Base-by-base conservation (phyloP, 2,329 filamentous ascomycete genomes). In the Grosmannia penicillata region DNA sequence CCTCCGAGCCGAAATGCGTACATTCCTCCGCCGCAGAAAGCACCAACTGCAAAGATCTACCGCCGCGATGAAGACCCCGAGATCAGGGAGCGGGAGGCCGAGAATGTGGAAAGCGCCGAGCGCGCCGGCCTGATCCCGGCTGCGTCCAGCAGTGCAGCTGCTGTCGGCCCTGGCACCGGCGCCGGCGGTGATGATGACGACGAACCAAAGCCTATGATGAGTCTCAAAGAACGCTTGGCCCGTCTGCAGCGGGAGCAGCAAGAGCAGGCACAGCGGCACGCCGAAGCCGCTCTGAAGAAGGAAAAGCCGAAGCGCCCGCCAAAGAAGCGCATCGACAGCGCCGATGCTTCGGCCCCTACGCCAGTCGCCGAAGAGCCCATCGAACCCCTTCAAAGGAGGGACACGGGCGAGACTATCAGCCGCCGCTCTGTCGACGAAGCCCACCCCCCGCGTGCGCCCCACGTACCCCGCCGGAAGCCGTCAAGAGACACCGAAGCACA, bases 221-320 rank as follows among this genome's bases (percentile, higher is more conserved):
- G 83, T 48, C 58, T 98, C 44, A 98, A 96, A 59, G 91, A 98
- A 56, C 75, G 91, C 45, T 95, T 98, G 60, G 91, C 91, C 22
- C 65, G 94, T 37, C 66, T 98, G 14, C 91, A 98, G 56, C 89
- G 83, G 54, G 86, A 96, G 56, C 91, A 98, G 58, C 66, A 84
- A 54, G 91, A 96, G 53, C 84, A 91, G 54, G 84, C 87, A 6
- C 71, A 80, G 45, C 71, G 87, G 37, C 82, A 89, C 58, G 82
- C 82, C 8, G 84, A 91, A 27, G 74, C 79, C 14, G 68, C 69
- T 17, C 68, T 78, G 40, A 93, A 82, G 62, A 89, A 93, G 56
- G 85, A 93, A 51, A 94, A 93, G 59, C 78, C 83, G 10, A 93
- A 87, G 62, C 76, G 78, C 22, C 65, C 70, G 2, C 78, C 75